Conservation (phyloP, 129 eudicot genomes). For the Smallanthus sonchifolius region DNA sequence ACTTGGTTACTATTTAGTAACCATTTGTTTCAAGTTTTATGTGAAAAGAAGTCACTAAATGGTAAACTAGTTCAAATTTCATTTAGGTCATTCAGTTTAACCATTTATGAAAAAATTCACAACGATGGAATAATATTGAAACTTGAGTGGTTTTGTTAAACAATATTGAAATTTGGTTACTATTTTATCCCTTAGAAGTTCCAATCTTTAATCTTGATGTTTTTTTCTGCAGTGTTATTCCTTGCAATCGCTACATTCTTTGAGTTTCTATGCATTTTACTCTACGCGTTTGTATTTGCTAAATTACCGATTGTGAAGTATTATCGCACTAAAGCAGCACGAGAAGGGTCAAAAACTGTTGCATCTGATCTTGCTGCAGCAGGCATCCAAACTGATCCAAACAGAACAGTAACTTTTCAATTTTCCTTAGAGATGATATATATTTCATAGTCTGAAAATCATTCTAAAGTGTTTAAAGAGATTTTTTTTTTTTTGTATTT, state of each 20-base stretch:
- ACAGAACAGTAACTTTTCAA: neutral
- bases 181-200: neutral
- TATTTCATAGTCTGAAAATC: neutral
- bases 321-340: conserved; percentile 66
- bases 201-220: neutral
- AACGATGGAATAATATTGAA: neutral
- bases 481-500: neutral
- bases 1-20: too few relatives aligned
- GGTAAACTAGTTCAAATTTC: too few relatives aligned
- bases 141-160: neutral
- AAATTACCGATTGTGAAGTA: conserved; percentile 63
- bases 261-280: conserved; percentile 53
- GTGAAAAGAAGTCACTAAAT: too few relatives aligned
- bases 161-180: neutral
- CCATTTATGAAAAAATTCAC: too few relatives aligned
- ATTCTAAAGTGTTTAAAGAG: neutral
- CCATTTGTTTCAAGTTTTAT: too few relatives aligned
- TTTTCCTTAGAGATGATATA: neutral
- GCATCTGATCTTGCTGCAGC: conserved; percentile 69
- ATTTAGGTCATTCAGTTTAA: too few relatives aligned
- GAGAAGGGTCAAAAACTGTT: conserved; percentile 71
- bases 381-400: conserved; percentile 49
- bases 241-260: conserved; percentile 51
- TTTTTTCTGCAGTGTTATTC: conserved; percentile 52
- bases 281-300: conserved; percentile 49